Conservation (phyloP, 371 early-diverging fungal genomes). For the Polyrhizophydium stewartii region DNA sequence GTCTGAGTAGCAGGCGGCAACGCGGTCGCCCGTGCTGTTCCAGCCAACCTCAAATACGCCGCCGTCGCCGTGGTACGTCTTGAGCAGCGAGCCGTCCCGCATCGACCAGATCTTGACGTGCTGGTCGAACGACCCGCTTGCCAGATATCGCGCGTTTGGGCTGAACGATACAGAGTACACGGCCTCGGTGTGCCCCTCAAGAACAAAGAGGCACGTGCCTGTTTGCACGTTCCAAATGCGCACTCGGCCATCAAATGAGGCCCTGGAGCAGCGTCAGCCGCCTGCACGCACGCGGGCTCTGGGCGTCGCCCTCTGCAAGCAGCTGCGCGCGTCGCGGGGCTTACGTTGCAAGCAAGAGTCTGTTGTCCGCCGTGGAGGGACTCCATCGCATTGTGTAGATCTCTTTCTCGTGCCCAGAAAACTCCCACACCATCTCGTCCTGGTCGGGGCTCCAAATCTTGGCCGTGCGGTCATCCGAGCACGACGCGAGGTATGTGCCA, state of each 20-base stretch:
- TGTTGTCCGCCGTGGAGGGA: slow-evolving; percentile 33
- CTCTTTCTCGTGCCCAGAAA: slow-evolving; percentile 70
- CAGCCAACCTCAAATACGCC: slow-evolving; percentile 13
- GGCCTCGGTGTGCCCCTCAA: slow-evolving; percentile 68
- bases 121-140: slow-evolving; percentile 84
- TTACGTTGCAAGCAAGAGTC: slow-evolving; percentile 36
- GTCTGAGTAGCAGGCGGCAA: slow-evolving; percentile 17
- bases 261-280: slow-evolving; percentile 74
- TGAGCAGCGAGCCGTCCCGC: slow-evolving; percentile 26
- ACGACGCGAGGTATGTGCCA: slow-evolving; percentile 79
- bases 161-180: slow-evolving; percentile 86
- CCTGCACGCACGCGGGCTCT: too few species aligned
- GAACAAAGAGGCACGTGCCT: slow-evolving; percentile 66
- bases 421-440: slow-evolving; percentile 24
- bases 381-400: slow-evolving; percentile 78
- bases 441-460: slow-evolving; percentile 57
- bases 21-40: slow-evolving; percentile 12
- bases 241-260: slow-evolving; percentile 85
- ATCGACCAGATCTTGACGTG: slow-evolving; percentile 75
- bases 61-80: slow-evolving; percentile 5
- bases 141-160: slow-evolving; percentile 76
- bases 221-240: slow-evolving; percentile 84
- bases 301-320: too few species aligned
- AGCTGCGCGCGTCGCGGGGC: slow-evolving; percentile 27
- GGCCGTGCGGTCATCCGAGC: slow-evolving; percentile 88